These are phyloP conservation scores for Begonia fuchsioides DNA, from an alignment of 306 rosid genomes.

Conservation along the genomic window DNA sequence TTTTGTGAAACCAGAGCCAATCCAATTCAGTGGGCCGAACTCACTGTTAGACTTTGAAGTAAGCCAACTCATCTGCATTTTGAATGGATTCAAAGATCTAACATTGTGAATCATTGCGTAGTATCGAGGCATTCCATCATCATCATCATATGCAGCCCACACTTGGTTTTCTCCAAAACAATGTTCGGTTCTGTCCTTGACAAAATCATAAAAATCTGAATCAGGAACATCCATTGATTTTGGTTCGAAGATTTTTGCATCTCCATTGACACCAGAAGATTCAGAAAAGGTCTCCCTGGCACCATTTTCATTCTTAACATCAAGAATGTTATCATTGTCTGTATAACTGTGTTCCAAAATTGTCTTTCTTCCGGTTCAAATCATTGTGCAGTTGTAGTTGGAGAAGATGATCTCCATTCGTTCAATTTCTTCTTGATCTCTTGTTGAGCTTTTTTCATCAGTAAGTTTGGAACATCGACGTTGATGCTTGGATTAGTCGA, in stretches of 20 bases:
- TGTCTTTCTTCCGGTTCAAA: too few relatives aligned
- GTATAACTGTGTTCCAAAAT: too few relatives aligned
- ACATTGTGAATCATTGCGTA: conserved; percentile 31
- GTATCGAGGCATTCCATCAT: conserved; percentile 59
- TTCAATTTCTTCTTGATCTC: conserved; percentile 21
- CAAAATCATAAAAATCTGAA: conserved; percentile 53
- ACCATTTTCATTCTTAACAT: conserved; percentile 1
- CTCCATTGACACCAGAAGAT: not conserved
- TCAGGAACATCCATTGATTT: conserved; percentile 37
- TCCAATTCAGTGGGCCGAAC: conserved; percentile 40
- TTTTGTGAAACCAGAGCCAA: conserved; percentile 34
- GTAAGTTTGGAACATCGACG: conserved; percentile 13
- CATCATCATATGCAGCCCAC: conserved; percentile 49
- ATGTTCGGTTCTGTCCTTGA: conserved; percentile 32
- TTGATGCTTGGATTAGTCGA: conserved; percentile 12
- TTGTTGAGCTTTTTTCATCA: conserved; percentile 29
- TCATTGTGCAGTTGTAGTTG: conserved; percentile 11
- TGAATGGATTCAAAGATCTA: conserved; percentile 25
- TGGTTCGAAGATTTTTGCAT: conserved; percentile 9
- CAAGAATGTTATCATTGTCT: conserved; percentile 8
- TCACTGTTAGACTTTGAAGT: conserved; percentile 37
- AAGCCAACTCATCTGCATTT: conserved; percentile 40
- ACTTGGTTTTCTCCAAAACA: conserved; percentile 40
- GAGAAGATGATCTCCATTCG: conserved; percentile 18
- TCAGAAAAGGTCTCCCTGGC: conserved; percentile 5